A percentile compares a stretch with the other conserved stretches of the same genome.
Evolutionary conservation across 129 eudicot genomes (phyloP).

Genomic region (Centrapalus pauciflorus): DNA sequence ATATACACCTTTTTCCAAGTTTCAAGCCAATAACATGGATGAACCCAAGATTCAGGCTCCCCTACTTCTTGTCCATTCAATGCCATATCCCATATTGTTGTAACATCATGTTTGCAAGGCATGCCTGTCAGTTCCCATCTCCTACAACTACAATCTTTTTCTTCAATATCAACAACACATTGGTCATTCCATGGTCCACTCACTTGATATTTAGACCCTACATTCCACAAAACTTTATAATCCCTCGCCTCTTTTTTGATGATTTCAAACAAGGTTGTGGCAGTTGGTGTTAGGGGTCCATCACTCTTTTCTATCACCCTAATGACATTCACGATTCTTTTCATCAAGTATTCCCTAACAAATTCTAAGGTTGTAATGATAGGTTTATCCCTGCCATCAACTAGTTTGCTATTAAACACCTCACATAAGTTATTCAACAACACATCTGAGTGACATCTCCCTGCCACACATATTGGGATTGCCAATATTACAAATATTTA

Average conservation of each 20-base stretch:
- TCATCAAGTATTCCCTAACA: neutral
- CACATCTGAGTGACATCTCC: neutral
- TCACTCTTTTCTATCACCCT: neutral
- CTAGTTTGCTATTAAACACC: neutral
- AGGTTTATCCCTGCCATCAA: neutral
- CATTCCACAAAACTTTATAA: too few species aligned
- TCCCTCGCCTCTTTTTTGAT: neutral
- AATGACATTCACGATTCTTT: neutral
- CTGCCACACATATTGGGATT: neutral
- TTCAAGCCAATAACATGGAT: neutral
- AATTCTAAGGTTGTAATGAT: neutral
- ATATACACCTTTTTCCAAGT: neutral
- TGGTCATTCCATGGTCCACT: neutral
- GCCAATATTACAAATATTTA: neutral
- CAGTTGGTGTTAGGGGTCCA: neutral
- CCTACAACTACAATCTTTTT: neutral
- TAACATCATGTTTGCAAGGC: neutral
- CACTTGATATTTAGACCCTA: neutral
- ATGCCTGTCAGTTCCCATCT: neutral
- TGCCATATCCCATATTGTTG: neutral
- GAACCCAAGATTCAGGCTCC: neutral
- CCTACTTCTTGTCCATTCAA: neutral
- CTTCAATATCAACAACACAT: neutral
- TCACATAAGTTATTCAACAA: neutral
- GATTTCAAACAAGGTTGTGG: neutral